Base-by-base conservation (phyloP, 2,329 filamentous ascomycete species). In the Aspergillus luchuensis region DNA sequence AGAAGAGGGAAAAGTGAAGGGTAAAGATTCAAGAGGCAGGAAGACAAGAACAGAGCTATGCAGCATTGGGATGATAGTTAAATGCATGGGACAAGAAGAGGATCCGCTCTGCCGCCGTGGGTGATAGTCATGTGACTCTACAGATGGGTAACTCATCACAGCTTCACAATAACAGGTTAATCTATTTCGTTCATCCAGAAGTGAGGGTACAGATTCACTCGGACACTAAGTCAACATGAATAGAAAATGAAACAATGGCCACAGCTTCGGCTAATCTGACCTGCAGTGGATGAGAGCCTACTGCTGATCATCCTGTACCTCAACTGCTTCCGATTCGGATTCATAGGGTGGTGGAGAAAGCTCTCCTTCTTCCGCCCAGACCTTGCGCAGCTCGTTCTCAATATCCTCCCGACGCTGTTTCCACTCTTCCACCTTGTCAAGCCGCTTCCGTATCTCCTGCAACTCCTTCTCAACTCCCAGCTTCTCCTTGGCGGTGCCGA, bases 401-500 rank as follows among this genome's bases (percentile, higher is more conserved):
- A 99, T 96, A 74, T 92, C 90, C 54, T 87, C 84, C 38, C 87
- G 86, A 54, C 95, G 84, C 66, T 80, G 79, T 81, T 94, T 92
- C 92, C 92, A 96, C 68, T 88, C 84, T 57, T 94, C 90, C 0
- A 98, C 94, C 76, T 91, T 89, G 10, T 87, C 84, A 7, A 99
- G 80, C 23, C 90, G 84, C 74, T 94, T 91, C 30, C 89, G 87
- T 47, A 99, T 82, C 66, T 97, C 92, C 53, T 90, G 85, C 15
- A 98, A 81, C 76, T 99, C 95, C 74, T 91, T 91, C 79, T 97
- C 93, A 7, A 97, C 92, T 21, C 91, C 90, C 75, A 93, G 88
- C 80, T 97, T 97, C 81, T 99, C 95, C 61, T 90, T 87, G 72
- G 92, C 91, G 0, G 93, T 97, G 60, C 95, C 95, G 67, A 99